Base-by-base conservation (phyloP, 805 yeast genomes). In the Myxozyma udenii region DNA sequence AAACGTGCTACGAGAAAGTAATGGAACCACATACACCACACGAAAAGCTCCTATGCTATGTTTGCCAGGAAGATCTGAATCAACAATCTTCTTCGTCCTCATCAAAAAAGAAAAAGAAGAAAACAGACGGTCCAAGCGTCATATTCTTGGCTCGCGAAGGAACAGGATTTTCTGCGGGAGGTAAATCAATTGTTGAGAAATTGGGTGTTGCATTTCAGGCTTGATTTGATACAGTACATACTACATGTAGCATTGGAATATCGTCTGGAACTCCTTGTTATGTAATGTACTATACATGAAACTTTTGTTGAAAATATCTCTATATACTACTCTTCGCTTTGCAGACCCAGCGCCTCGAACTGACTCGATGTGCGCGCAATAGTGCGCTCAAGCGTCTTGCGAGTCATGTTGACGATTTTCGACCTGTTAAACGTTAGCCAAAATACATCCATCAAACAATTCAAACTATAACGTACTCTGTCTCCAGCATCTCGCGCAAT, bases 131-230 rank as follows among this genome's bases (percentile, higher is more conserved):
- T 9, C 33, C 33, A 28, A 58, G 61, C 2, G 30, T 58, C 9
- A 32, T 58, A 3, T 50, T 51, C 32, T 23, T 58, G 4, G 41
- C 47, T 4, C 40, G 61, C 7, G 61, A 58, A 40, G 61, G 61
- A 1, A 58, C 61, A 6, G 61, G 61, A 4, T 58, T 41, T 40
- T 53, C 61, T 14, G 56, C 51, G 14, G 59, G 58, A 4, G 61
- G 61, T 2, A 50, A 41, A 23, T 40, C 57, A 4, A 48, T 58
- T 6, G 61, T 50, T 11, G 56, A 53, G 32, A 53, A 45, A 39
- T 39, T 44, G 5, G 61, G 61, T 5, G 48, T 58, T 11, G 61
- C 61, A 14, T 58, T 58, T 35, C 61, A 58, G 41, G 61, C 53
- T 3, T 57, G 44, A 51, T 11, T 16, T 39, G 19, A n/a, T n/a